Conservation (phyloP, 495 filamentous ascomycete genomes). For the Podospora appendiculata region DNA sequence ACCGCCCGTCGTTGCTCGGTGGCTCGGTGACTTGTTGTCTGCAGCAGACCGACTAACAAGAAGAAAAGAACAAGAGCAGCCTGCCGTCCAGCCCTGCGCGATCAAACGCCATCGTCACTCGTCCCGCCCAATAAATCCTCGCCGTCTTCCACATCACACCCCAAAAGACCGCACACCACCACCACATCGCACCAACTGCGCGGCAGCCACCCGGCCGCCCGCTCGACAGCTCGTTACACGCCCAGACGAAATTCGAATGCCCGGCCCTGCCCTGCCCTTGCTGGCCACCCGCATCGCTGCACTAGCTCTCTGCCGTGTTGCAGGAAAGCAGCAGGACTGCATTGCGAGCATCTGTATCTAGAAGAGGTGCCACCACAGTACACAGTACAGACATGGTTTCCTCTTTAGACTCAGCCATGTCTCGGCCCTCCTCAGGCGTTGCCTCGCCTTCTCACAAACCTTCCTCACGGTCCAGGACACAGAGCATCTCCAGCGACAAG, state of each 20-base stretch:
- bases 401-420: slow-evolving; percentile 28
- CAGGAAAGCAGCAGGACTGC: slow-evolving; percentile 14
- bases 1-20: neutral
- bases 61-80: slow-evolving; percentile 8
- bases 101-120: slow-evolving; percentile 1
- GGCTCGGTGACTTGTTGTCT: neutral
- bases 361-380: neutral
- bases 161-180: neutral
- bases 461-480: slow-evolving; percentile 32
- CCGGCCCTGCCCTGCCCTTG: slow-evolving; percentile 6
- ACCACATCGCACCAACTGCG: neutral
- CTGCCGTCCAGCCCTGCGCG: slow-evolving; percentile 11
- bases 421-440: slow-evolving; percentile 32
- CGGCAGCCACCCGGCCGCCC: neutral
- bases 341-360: neutral
- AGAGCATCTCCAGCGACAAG: slow-evolving; percentile 50
- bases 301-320: slow-evolving; percentile 10
- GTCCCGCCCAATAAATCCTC: neutral
- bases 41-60: slow-evolving; percentile 1
- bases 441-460: slow-evolving; percentile 29
- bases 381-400: slow-evolving; percentile 11
- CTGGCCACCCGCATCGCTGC: slow-evolving; percentile 3
- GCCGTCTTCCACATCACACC: slow-evolving; percentile 1
- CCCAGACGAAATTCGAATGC: slow-evolving; percentile 1
- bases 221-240: slow-evolving; percentile 2